Conservation (phyloP, 169 alveolate species). For the Eimeria tenella region DNA sequence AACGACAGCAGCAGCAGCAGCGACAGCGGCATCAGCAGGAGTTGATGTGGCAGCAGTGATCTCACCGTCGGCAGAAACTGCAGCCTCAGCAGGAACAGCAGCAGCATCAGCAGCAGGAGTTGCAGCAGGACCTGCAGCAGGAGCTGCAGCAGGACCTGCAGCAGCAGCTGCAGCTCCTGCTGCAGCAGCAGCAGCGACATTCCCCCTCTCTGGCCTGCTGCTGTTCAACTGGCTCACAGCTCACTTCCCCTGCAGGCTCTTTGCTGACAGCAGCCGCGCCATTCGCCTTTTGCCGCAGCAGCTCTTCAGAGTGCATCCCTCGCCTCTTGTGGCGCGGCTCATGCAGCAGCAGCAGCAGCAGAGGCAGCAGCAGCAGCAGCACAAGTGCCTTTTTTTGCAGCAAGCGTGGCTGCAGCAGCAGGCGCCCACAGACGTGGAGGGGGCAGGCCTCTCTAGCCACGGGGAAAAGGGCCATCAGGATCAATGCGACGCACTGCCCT, state of each 20-base stretch:
- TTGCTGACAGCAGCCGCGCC: not conserved
- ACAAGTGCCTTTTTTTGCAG: not conserved
- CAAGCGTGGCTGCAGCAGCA: not conserved
- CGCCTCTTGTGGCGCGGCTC: slow-evolving; percentile 26
- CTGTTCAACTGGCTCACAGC: not conserved
- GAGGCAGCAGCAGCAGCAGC: slow-evolving; percentile 11
- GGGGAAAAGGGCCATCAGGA: not conserved
- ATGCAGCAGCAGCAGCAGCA: slow-evolving; percentile 4
- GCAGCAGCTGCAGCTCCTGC: not conserved
- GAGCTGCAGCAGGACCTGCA: not conserved
- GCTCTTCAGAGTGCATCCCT: slow-evolving; percentile 22
- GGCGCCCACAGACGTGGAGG: not conserved
- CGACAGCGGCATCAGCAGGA: not conserved
- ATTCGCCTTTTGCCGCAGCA: not conserved
- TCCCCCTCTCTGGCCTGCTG: slow-evolving; percentile 5
- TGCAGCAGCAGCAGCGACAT: not conserved
- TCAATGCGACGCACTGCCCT: not conserved
- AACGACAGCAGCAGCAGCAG: not conserved
- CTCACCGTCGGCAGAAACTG: not conserved
- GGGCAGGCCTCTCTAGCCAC: not conserved
- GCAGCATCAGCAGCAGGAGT: not conserved
- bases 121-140: not conserved
- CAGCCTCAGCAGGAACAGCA: not conserved
- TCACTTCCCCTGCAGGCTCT: slow-evolving; percentile 16
- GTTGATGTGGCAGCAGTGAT: not conserved